Base-by-base conservation (phyloP, 148 eudicot species). In the Polygonum aviculare region DNA sequence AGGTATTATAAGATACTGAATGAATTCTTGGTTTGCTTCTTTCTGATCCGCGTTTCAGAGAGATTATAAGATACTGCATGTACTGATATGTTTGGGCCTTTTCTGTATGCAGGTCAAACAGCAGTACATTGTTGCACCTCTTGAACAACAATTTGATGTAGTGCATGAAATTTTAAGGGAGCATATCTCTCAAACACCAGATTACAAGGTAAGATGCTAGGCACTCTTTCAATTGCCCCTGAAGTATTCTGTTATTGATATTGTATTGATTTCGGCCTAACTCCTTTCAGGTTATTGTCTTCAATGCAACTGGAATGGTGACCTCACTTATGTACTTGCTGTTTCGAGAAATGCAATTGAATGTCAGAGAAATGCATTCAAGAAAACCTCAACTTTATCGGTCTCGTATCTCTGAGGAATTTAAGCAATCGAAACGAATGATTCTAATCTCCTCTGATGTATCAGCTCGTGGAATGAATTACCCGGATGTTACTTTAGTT, bases 401-500 rank as follows among this genome's bases (percentile, higher is more conserved):
- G n/a, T 60, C 92, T 41, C 92, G 93, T 62, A 76, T 92, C 77
- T 78, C 88, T 79, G 88, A 90, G 36, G 97, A 94, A 87, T 94
- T 94, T 79, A 94, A 83, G 86, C 93, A 89, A 76, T 81, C 92
- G 33, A 94, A 90, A 83, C 84, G 81, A 45, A 38, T 89, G 81
- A 86, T 94, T 81, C 85, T 94, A 11, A 76, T 94, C 62, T 82
- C 98, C 40, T 94, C 98, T 78, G 96, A 92, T 79, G 97, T 94
- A 62, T 88, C 96, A 70, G 83, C 97, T 78, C 94, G 93, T 77
- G 98, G 97, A 73, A 82, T 94, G 87, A 88, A 94, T 82, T 94
- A 92, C 78, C 98, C 97, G 63, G 97, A 94, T 85, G 96, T 94
- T 79, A 90, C 97, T 21, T 80, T 89, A 82, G 96, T 94, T 74